Evolutionary conservation across 495 filamentous ascomycete species (phyloP), one percentile per base, ranked within the genome.

Genomic region (Aspergillus affinis): DNA sequence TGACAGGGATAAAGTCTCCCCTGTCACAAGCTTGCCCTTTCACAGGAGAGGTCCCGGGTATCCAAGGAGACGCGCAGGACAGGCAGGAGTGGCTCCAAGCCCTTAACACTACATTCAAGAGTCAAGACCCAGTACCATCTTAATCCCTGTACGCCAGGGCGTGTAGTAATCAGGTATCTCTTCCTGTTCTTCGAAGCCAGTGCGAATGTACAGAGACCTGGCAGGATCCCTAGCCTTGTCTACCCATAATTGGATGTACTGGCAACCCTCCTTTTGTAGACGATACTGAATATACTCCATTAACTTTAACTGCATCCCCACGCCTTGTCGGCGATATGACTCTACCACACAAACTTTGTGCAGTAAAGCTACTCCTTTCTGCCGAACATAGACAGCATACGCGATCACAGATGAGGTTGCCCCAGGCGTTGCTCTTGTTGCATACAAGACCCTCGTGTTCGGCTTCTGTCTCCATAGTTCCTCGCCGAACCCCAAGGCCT

Each of bases 331-430:
- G 58, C 84, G 78, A 62, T 80, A 75, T n/a, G 68, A 54, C 60
- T 80, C 75, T 27, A 74, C 66, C 17, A 87, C 82, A 59, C 83
- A 86, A 41, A 87, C 71, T 58, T 88, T 88, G 64, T 88, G 83
- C 46, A 88, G 69, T 12, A 83, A 69, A 23, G 78, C 79, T 15
- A 75, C 54, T 44, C 79, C 76, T 65, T 81, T 84, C 53, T 79
- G 77, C 32, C 81, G 75, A 27, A 81, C 77, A 66, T 81, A 83
- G 49, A 86, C 78, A 23, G 81, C 68, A 67, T 87, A 87, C 32
- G 80, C 83, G 45, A 78, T 63, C 60, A 67, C 78, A 18, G 70
- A 49, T 45, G 60, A 57, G 26, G 49, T 59, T 23, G 23, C 48
- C 26, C 61, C 59, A 58, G 49, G 56, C 23, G 51, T 55, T 54